Evolutionary conservation across 257 asterid species (phyloP).

Genomic region (Phtheirospermum japonicum): DNA sequence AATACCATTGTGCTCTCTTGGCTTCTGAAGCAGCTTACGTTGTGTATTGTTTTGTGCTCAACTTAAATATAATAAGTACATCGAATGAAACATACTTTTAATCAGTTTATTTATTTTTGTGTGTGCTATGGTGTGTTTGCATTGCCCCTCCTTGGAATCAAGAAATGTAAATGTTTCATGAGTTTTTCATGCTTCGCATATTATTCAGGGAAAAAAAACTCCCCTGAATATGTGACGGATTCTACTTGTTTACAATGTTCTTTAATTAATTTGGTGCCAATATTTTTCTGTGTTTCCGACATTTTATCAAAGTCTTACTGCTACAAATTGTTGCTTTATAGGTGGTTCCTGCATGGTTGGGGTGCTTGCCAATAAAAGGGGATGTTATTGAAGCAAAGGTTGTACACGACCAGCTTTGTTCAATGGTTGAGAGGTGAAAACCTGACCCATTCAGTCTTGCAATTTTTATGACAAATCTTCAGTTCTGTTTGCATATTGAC

Average conservation of each 20-base stretch:
- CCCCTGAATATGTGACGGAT: background rate
- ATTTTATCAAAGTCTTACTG: background rate
- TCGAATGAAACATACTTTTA: background rate
- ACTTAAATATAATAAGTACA: background rate
- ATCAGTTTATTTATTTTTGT: no score
- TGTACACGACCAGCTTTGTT: constrained; percentile 89
- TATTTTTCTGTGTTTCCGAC: background rate
- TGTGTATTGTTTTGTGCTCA: background rate
- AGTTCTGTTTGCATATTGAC: background rate
- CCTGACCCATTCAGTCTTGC: background rate
- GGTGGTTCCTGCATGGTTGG: constrained; percentile 50
- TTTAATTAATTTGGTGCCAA: background rate
- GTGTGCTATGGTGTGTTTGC: no score
- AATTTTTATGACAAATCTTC: background rate
- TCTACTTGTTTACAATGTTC: background rate
- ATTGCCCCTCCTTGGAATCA: background rate
- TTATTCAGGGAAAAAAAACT: background rate
- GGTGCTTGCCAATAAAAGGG: constrained; percentile 78
- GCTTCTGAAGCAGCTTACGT: background rate
- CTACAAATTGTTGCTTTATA: constrained; percentile 23
- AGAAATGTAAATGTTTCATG: background rate
- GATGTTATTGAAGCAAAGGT: constrained; percentile 85
- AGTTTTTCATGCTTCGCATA: background rate
- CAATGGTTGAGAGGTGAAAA: constrained; percentile 58
- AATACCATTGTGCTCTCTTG: background rate